Evolutionary conservation across 345 rosid species (phyloP).

Genomic region (Nasturtium officinale): DNA sequence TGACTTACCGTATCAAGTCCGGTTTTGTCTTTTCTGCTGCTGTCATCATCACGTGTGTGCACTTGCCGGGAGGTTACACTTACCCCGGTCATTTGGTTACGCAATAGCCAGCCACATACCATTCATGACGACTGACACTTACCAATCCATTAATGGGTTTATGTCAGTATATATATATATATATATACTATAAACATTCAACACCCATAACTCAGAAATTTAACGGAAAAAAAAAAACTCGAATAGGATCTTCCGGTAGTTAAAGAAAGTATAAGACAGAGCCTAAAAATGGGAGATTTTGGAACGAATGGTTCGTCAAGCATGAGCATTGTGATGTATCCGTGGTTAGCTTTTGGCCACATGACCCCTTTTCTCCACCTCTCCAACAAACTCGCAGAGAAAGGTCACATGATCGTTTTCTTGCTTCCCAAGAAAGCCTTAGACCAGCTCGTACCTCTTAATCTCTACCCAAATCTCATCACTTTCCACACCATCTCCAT

Average conservation of each 20-base stretch:
- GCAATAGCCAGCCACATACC: conserved; percentile 3
- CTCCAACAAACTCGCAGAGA: conserved; percentile 57
- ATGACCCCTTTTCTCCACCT: conserved; percentile 59
- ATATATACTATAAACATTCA: background rate
- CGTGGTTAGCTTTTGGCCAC: conserved; percentile 66
- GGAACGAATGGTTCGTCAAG: conserved; percentile 30
- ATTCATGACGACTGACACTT: conserved; percentile 20
- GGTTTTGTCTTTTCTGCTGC: conserved; percentile 15
- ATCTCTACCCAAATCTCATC: conserved; percentile 53
- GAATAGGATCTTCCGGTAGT: background rate
- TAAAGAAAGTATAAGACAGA: background rate
- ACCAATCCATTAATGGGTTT: conserved; percentile 21
- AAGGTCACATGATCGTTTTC: conserved; percentile 48
- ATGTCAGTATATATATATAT: background rate
- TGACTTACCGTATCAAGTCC: background rate
- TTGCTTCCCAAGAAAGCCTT: conserved; percentile 52
- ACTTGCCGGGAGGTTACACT: conserved; percentile 38
- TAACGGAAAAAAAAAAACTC: background rate
- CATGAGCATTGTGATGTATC: conserved; percentile 52
- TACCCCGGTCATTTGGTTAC: conserved; percentile 11
- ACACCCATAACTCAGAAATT: background rate
- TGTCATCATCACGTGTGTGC: conserved; percentile 29
- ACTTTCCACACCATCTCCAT: conserved; percentile 48
- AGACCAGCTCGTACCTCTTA: conserved; percentile 43
- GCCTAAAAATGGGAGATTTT: conserved; percentile 16